phyloP scores from a whole-genome alignment of 1,284 basidiomycete genomes.

The Pascua sp. region DNA sequence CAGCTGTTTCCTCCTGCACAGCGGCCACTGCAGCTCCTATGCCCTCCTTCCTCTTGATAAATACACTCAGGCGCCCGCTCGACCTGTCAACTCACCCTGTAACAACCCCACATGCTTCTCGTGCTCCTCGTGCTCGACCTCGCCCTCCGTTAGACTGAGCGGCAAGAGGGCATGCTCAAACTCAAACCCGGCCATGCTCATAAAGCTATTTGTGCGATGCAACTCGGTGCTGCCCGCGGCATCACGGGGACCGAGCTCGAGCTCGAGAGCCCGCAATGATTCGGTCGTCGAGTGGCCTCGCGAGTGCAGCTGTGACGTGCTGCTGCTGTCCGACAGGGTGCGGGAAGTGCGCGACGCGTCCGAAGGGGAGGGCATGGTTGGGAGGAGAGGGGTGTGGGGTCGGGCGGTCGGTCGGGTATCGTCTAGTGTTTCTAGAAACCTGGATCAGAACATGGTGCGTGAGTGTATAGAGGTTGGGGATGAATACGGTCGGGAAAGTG shows the following conservation, averaged over 20 bases:
- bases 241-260: constrained; percentile 53
- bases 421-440: no score
- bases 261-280: constrained; percentile 69
- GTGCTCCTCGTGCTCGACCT: constrained; percentile 52
- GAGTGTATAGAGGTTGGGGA: not conserved
- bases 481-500: not conserved
- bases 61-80: no score
- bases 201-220: constrained; percentile 57
- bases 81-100: constrained; percentile 59
- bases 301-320: no score
- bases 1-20: no score
- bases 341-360: constrained; percentile 9
- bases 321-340: constrained; percentile 40
- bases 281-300: constrained; percentile 54
- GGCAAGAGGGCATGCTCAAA: constrained; percentile 74
- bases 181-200: constrained; percentile 60
- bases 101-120: constrained; percentile 73
- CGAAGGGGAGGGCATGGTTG: not conserved
- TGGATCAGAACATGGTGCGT: no score
- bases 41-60: no score
- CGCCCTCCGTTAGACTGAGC: constrained; percentile 65
- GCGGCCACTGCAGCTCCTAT: no score
- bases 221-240: constrained; percentile 41
- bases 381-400: not conserved
- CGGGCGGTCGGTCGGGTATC: no score